Base-by-base conservation (phyloP, 352 stramenopile species). In the Saprolegnia parasitica region DNA sequence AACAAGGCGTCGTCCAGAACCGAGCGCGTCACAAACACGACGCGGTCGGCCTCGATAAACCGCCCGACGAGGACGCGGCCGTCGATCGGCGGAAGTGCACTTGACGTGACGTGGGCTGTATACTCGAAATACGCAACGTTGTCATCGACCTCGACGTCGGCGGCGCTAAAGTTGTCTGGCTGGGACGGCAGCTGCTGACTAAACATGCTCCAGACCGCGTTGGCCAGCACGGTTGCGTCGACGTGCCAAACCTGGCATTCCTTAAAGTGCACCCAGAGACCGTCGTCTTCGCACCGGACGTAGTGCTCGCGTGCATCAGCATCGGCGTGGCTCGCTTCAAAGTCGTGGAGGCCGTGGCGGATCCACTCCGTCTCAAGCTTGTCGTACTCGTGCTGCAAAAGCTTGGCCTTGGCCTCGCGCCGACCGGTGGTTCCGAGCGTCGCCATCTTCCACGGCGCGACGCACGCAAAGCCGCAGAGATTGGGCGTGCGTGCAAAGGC, bases 1-100 rank as follows among this genome's bases (percentile, higher is more conserved):
- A 42, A 23, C 26, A 61, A 18, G 4, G 26, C 23, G 23, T 61
- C 54, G 54, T 61, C 54, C 23, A 61, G 54, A 21, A 61, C 42
- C 0, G 23, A 24, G 26, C 54, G 54, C 10, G 35, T 42, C 6
- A 61, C 54, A 37, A 61, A 10, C 0, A 61, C 54, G 9, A 29
- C n/a, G 54, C 54, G 54, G 23, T 37, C 13, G 23, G 54, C 11
- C 16, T 61, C 54, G 54, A 29, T 5, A 29, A 42, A 61, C 10
- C 35, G 35, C 23, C 54, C 23, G 8, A 16, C 21, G 26, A 35
- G 29, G 29, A 35, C 2, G 29, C 29, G 29, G 29, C 29, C 29
- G 5, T 35, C 29, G 29, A 35, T 5, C 29, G 5, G 29, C 29
- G 29, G 29, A 35, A 35, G 29, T n/a, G n/a, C n/a, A n/a, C n/a